Evolutionary conservation across 805 yeast species (phyloP).

Genomic region (Lachancea quebecensis): DNA sequence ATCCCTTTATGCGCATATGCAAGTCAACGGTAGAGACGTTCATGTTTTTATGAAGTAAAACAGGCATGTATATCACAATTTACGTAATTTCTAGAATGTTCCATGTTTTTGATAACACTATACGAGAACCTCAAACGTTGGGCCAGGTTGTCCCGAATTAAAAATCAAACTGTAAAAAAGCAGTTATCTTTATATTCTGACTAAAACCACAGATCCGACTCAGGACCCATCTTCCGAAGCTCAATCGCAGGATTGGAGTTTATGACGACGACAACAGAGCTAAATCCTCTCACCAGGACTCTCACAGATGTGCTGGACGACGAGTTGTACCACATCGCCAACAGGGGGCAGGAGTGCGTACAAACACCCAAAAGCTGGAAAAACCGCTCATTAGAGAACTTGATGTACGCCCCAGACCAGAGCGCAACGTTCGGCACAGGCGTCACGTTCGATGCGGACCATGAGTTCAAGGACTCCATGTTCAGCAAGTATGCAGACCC

Average conservation of each 20-base stretch:
- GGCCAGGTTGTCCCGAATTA: neutral
- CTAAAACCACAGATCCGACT: neutral
- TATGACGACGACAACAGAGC: conserved; percentile 6
- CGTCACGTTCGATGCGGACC: neutral
- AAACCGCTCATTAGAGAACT: conserved; percentile 7
- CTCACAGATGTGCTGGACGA: conserved; percentile 32
- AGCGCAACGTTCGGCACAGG: neutral
- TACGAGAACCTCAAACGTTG: neutral
- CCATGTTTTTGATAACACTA: neutral
- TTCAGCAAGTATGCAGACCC: conserved; percentile 33
- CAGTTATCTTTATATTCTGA: neutral
- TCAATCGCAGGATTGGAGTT: neutral
- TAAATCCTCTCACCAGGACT: conserved; percentile 19
- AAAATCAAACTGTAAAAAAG: neutral
- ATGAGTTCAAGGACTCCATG: conserved; percentile 4
- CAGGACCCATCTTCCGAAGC: neutral
- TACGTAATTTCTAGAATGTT: neutral
- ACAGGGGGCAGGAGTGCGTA: conserved; percentile 4
- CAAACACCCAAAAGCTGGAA: conserved; percentile 8
- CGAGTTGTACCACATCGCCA: conserved; percentile 24
- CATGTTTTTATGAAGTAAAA: neutral
- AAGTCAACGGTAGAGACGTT: too few species aligned
- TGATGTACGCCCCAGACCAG: conserved; percentile 3
- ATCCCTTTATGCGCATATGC: neutral
- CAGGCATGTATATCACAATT: neutral